phyloP scores from a whole-genome alignment of 2,329 filamentous ascomycete genomes.

The Ophiostoma quercus region DNA sequence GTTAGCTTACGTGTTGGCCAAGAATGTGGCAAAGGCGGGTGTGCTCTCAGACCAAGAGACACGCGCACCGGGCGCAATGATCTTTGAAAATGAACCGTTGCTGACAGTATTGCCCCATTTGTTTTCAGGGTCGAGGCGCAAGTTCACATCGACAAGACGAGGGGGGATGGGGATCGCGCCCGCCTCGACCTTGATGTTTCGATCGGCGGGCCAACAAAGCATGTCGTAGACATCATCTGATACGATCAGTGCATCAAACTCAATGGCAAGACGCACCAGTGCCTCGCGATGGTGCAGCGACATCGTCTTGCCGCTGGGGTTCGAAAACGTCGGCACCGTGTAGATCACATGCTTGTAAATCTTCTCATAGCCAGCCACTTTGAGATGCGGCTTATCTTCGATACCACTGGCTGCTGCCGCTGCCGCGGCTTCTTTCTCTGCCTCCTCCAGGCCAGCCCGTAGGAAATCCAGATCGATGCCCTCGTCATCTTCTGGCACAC shows the following conservation, averaged over 20 bases:
- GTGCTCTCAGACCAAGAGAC: constrained; percentile 37
- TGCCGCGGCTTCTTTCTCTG: constrained; percentile 17
- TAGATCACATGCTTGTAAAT: constrained; percentile 65
- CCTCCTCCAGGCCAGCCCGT: constrained; percentile 28
- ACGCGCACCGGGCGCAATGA: constrained; percentile 54
- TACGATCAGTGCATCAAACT: constrained; percentile 60
- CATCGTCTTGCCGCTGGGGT: constrained; percentile 63
- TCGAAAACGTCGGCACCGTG: constrained; percentile 63
- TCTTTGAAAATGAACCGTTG: constrained; percentile 64
- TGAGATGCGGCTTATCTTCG: constrained; percentile 19
- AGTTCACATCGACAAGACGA: constrained; percentile 57
- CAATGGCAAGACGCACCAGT: constrained; percentile 55
- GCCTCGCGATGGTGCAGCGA: constrained; percentile 50
- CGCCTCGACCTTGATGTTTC: constrained; percentile 34
- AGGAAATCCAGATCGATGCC: constrained; percentile 56
- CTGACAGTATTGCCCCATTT: constrained; percentile 60
- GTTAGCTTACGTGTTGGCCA: constrained; percentile 37
- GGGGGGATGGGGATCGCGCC: constrained; percentile 25
- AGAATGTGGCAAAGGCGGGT: constrained; percentile 50
- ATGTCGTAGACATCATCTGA: constrained; percentile 70
- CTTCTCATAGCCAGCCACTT: constrained; percentile 40
- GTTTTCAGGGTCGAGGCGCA: constrained; percentile 50
- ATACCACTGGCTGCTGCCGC: background rate
- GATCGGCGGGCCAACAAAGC: constrained; percentile 49
- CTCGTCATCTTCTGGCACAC: constrained; percentile 58